Percentiles rank a stretch among this genome's conserved stretches.
These are phyloP conservation scores for Cicer chorassanicum DNA, from an alignment of 306 rosid genomes.

Conservation along the genomic window DNA sequence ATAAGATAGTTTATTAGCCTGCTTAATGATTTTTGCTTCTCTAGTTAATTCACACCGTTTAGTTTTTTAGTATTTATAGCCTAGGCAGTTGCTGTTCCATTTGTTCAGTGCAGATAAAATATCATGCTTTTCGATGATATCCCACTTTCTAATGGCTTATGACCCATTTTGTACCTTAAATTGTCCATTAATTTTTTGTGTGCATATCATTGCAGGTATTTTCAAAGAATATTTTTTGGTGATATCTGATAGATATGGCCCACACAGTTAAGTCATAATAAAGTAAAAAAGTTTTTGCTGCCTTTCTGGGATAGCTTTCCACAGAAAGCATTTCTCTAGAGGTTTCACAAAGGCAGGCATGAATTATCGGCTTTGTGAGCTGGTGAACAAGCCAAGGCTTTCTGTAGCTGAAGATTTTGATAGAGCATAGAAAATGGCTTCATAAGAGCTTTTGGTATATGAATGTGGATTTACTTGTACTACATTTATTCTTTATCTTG, in stretches of 20 bases:
- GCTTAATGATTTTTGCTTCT: constrained; percentile 34
- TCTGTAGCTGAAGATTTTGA: constrained; percentile 61
- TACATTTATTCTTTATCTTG: constrained; percentile 44
- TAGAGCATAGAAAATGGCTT: constrained; percentile 47
- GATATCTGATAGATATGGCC: constrained; percentile 46
- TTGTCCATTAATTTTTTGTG: constrained; percentile 21
- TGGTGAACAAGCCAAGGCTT: constrained; percentile 47
- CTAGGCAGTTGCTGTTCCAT: constrained; percentile 22
- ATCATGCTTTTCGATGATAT: constrained; percentile 1
- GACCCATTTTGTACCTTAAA: constrained; percentile 18
- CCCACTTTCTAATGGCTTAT: constrained; percentile 25
- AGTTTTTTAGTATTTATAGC: not conserved
- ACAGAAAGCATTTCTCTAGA: constrained; percentile 46
- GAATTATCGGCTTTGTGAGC: constrained; percentile 49
- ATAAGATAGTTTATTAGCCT: constrained; percentile 13
- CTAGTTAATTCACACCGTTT: not conserved
- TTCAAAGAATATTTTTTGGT: constrained; percentile 50
- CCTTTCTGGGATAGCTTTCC: constrained; percentile 49
- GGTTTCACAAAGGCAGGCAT: constrained; percentile 48
- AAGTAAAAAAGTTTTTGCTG: constrained; percentile 43
- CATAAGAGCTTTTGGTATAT: constrained; percentile 42
- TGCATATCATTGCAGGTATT: constrained; percentile 53
- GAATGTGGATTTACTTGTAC: constrained; percentile 47
- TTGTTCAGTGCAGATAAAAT: constrained; percentile 25
- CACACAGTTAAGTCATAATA: constrained; percentile 51